phyloP scores from a whole-genome alignment of 495 filamentous ascomycete genomes.

The Aspergillus sparsus region DNA sequence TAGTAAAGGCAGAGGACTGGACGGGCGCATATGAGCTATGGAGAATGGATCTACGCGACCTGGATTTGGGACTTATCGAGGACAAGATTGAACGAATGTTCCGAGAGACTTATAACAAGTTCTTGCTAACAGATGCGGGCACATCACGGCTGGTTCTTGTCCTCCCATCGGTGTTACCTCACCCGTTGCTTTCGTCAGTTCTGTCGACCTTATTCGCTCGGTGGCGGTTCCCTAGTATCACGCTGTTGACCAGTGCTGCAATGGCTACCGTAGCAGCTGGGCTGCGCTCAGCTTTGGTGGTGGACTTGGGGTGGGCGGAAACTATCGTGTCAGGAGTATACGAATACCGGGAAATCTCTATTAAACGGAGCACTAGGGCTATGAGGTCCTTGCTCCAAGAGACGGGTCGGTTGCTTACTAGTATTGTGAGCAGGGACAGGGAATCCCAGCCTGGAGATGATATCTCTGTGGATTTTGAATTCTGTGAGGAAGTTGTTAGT shows the following conservation, averaged over 20 bases:
- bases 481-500: slow-evolving; percentile 73
- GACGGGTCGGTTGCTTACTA: slow-evolving; percentile 64
- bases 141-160: slow-evolving; percentile 73
- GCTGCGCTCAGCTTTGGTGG: slow-evolving; percentile 73
- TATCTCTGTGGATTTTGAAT: slow-evolving; percentile 63
- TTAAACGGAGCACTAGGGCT: slow-evolving; percentile 68
- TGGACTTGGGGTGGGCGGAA: slow-evolving; percentile 92
- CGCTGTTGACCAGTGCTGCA: slow-evolving; percentile 71
- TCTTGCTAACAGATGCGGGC: slow-evolving; percentile 73
- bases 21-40: slow-evolving; percentile 76
- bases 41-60: slow-evolving; percentile 66
- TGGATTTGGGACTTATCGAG: slow-evolving; percentile 76
- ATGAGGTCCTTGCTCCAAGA: slow-evolving; percentile 68
- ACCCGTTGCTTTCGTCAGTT: slow-evolving; percentile 71
- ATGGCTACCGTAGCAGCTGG: slow-evolving; percentile 77
- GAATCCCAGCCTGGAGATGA: slow-evolving; percentile 18
- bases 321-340: slow-evolving; percentile 79
- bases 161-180: slow-evolving; percentile 75
- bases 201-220: slow-evolving; percentile 75
- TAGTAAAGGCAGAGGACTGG: slow-evolving; percentile 63
- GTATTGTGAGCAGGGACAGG: slow-evolving; percentile 28
- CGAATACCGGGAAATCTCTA: slow-evolving; percentile 79
- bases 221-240: slow-evolving; percentile 79
- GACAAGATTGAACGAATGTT: slow-evolving; percentile 87
- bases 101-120: slow-evolving; percentile 83